These are phyloP conservation scores for Ustilago esculenta DNA, from an alignment of 1,284 basidiomycete species.

Conservation along the genomic window DNA sequence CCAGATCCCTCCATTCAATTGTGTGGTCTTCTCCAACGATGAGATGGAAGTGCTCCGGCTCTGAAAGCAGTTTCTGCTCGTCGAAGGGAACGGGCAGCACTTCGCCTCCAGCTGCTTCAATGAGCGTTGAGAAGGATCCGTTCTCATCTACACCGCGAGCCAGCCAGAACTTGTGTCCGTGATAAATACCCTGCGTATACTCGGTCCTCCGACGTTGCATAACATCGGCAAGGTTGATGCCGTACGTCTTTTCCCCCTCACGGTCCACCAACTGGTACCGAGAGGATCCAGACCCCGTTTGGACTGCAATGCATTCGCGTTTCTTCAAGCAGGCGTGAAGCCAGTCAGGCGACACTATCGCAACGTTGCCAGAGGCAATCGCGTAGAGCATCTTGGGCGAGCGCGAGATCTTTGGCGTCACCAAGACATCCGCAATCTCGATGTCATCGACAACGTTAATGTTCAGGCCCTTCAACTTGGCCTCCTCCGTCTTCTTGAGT, in stretches of 20 bases:
- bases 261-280: conserved; percentile 11
- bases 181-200: conserved; percentile 25
- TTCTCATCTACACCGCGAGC: conserved; percentile 33
- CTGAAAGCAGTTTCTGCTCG: conserved; percentile 22
- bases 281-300: background rate
- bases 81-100: conserved; percentile 17
- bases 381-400: conserved; percentile 48
- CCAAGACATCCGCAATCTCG: conserved; percentile 37
- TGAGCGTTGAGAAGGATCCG: conserved; percentile 24
- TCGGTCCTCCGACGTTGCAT: conserved; percentile 15
- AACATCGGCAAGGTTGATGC: conserved; percentile 23
- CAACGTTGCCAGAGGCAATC: conserved; percentile 29
- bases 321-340: conserved; percentile 26
- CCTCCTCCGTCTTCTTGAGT: conserved; percentile 27
- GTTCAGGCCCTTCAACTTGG: conserved; percentile 21
- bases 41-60: conserved; percentile 30
- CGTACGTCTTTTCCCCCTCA: conserved; percentile 30
- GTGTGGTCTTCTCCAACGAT: conserved; percentile 27
- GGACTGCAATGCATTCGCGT: background rate
- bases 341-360: conserved; percentile 39
- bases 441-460: conserved; percentile 37
- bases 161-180: conserved; percentile 41
- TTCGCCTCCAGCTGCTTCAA: conserved; percentile 30
- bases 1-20: conserved; percentile 22
- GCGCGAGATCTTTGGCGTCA: conserved; percentile 37